phyloP scores from a whole-genome alignment of 148 eudicot species.

The Rhododendron williamsianum region DNA sequence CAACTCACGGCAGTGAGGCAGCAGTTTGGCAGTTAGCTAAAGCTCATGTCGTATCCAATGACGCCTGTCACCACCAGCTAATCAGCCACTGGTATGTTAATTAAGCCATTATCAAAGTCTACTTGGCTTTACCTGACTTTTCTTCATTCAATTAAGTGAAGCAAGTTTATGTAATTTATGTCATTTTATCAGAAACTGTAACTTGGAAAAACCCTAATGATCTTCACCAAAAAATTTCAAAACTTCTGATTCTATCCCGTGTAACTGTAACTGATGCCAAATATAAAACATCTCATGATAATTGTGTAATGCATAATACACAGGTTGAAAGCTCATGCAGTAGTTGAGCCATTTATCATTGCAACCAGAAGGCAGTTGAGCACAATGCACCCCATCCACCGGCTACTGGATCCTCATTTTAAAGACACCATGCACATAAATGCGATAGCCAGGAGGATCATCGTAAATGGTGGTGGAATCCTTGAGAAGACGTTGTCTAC shows the following conservation, averaged over 20 bases:
- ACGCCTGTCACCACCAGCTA: slow-evolving; percentile 18
- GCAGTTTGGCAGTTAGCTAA: slow-evolving; percentile 18
- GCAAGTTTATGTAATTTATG: background rate
- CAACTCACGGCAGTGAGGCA: background rate
- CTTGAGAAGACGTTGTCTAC: slow-evolving; percentile 25
- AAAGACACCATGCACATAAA: slow-evolving; percentile 31
- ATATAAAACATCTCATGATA: background rate
- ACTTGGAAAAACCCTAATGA: background rate
- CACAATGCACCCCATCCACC: slow-evolving; percentile 28
- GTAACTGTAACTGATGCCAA: background rate
- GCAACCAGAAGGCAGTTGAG: slow-evolving; percentile 31
- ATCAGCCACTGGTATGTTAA: slow-evolving; percentile 16
- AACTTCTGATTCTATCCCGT: background rate
- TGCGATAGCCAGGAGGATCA: slow-evolving; percentile 23
- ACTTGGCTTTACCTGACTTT: background rate
- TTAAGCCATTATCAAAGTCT: background rate
- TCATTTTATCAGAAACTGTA: background rate
- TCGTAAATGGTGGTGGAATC: slow-evolving; percentile 27
- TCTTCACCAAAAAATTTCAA: background rate
- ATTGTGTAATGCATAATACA: background rate
- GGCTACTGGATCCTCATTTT: slow-evolving; percentile 30
- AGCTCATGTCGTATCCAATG: slow-evolving; percentile 18
- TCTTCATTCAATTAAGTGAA: background rate
- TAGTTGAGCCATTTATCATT: slow-evolving; percentile 34
- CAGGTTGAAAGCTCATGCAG: slow-evolving; percentile 35